phyloP scores from a whole-genome alignment of 331 rosid genomes.

The Pyracantha coccinea region DNA sequence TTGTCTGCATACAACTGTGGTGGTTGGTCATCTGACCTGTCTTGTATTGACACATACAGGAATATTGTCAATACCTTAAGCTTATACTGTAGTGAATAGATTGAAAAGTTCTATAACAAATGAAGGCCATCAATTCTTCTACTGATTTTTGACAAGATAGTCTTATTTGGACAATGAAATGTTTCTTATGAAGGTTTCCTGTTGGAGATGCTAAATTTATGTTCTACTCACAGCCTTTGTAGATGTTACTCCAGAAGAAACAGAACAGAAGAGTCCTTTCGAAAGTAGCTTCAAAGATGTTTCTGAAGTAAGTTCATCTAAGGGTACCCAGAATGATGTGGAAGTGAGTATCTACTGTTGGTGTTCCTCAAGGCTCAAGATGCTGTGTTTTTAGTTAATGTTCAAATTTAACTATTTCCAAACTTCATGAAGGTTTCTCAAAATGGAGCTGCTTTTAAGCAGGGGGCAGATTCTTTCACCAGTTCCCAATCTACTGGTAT shows the following conservation, averaged over 20 bases:
- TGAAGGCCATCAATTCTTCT: neutral
- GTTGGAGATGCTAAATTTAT: constrained; percentile 9
- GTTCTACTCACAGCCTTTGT: constrained; percentile 67
- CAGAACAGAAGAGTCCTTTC: constrained; percentile 52
- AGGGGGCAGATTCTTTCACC: constrained; percentile 29
- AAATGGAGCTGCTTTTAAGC: constrained; percentile 72
- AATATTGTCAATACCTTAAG: neutral
- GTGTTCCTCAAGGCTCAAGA: neutral
- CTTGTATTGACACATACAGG: neutral
- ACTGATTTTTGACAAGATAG: neutral
- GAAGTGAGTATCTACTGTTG: constrained; percentile 39
- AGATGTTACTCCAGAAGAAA: constrained; percentile 88
- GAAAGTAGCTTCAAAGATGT: constrained; percentile 53
- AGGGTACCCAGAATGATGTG: constrained; percentile 28
- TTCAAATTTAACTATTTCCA: constrained; percentile 4
- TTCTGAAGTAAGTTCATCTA: constrained; percentile 32
- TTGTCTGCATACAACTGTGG: neutral
- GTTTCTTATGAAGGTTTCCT: neutral
- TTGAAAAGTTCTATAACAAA: neutral
- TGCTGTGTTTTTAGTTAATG: constrained; percentile 5
- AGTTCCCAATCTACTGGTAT: constrained; percentile 59
- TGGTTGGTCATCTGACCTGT: neutral
- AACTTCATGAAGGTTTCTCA: constrained; percentile 49
- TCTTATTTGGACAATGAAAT: neutral
- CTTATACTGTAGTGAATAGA: neutral